Percentiles rank a stretch among this genome's conserved stretches.
Conservation (phyloP, 495 filamentous ascomycete genomes). For the Peziza echinospora region DNA sequence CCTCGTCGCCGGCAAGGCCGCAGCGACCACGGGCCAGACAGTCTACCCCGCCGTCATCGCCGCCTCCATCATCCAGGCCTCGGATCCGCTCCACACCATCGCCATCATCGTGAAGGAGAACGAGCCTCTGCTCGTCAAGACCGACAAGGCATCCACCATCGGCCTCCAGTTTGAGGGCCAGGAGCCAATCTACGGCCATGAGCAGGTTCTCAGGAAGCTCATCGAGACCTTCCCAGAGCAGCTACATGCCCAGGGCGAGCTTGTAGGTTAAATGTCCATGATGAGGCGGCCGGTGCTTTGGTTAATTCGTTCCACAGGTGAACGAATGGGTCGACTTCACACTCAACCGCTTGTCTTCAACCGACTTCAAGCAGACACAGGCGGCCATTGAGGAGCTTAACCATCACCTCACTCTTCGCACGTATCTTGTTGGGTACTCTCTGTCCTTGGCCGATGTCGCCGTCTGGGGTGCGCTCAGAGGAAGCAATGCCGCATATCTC, state of each 20-base stretch:
- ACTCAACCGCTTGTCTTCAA: constrained; percentile 22
- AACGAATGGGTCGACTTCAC: constrained; percentile 14
- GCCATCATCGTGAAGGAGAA: constrained; percentile 10
- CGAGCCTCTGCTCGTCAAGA: constrained; percentile 14
- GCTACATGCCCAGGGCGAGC: constrained; percentile 8
- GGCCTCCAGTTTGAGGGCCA: constrained; percentile 26
- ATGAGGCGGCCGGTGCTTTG: constrained; percentile 6
- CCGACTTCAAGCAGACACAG: constrained; percentile 22
- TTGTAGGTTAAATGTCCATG: constrained; percentile 17
- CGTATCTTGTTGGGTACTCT: constrained; percentile 64
- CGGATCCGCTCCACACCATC: constrained; percentile 6
- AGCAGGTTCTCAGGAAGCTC: constrained; percentile 20
- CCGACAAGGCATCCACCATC: constrained; percentile 11
- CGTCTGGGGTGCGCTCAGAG: constrained; percentile 66
- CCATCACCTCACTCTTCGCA: constrained; percentile 65
- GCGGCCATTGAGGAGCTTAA: constrained; percentile 40
- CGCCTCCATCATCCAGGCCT: constrained; percentile 14
- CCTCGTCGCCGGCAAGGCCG: not conserved
- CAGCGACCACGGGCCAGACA: not conserved
- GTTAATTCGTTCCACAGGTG: constrained; percentile 7
- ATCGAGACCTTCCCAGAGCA: constrained; percentile 19
- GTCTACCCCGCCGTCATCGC: constrained; percentile 21
- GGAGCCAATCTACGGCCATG: constrained; percentile 18
- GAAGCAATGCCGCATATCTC: constrained; percentile 62
- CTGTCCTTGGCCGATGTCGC: constrained; percentile 59